phyloP scores from a whole-genome alignment of 495 filamentous ascomycete species.

The Endocarpon pusillum region DNA sequence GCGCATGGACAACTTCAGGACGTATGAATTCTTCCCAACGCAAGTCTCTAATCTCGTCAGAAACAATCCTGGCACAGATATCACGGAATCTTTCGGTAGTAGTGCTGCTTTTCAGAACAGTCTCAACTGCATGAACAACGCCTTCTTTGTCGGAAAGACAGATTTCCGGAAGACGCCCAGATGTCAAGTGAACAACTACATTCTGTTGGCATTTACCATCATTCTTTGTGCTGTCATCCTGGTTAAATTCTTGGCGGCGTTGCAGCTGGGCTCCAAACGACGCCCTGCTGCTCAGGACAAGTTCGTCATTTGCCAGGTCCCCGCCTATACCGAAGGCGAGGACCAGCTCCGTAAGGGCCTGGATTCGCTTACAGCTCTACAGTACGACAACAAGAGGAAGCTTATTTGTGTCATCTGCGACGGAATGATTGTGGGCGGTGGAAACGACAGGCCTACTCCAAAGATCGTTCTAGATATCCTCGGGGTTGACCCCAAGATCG shows the following conservation, averaged over 20 bases:
- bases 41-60: slow-evolving; percentile 46
- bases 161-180: slow-evolving; percentile 65
- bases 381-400: slow-evolving; percentile 96
- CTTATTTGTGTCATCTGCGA: slow-evolving; percentile 88
- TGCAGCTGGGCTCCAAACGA: slow-evolving; percentile 85
- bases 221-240: slow-evolving; percentile 64
- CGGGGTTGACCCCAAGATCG: slow-evolving; percentile 90
- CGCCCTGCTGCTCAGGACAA: slow-evolving; percentile 87
- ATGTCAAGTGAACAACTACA: slow-evolving; percentile 84
- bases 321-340: slow-evolving; percentile 95
- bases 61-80: slow-evolving; percentile 59
- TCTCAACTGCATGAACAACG: slow-evolving; percentile 63
- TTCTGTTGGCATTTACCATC: slow-evolving; percentile 72
- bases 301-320: slow-evolving; percentile 96
- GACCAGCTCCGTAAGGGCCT: slow-evolving; percentile 81
- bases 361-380: slow-evolving; percentile 81
- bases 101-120: slow-evolving; percentile 35
- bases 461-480: slow-evolving; percentile 96
- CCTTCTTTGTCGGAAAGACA: slow-evolving; percentile 64
- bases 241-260: slow-evolving; percentile 81
- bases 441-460: slow-evolving; percentile 90
- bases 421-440: slow-evolving; percentile 88
- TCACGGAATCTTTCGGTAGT: slow-evolving; percentile 45
- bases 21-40: slow-evolving; percentile 52
- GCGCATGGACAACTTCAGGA: slow-evolving; percentile 25